phyloP scores from a whole-genome alignment of 768 basidiomycete genomes.

The Multifurca ochricompacta region DNA sequence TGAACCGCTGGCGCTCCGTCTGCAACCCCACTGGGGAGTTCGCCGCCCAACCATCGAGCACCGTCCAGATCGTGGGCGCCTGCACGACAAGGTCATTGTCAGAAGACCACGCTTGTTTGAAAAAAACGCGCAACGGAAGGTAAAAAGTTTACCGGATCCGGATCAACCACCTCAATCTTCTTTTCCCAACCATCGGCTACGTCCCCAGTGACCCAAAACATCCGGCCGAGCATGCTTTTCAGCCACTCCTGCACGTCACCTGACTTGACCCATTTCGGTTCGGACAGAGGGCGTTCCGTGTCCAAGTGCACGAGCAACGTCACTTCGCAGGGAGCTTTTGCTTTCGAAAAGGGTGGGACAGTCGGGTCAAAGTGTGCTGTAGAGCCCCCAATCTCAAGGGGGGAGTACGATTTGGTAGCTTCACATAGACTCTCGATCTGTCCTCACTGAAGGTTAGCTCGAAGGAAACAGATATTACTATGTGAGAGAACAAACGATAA shows the following conservation, averaged over 20 bases:
- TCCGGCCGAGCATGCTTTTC: constrained; percentile 77
- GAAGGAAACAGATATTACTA: not conserved
- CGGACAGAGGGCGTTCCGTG: constrained; percentile 79
- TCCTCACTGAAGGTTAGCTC: constrained; percentile 5
- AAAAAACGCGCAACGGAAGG: not conserved
- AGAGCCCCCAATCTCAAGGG: constrained; percentile 43
- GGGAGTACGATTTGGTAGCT: constrained; percentile 58
- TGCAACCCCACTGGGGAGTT: constrained; percentile 71
- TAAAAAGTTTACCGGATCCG: constrained; percentile 73
- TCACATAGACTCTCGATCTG: constrained; percentile 75
- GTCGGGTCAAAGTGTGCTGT: constrained; percentile 46
- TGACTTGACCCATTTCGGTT: constrained; percentile 94
- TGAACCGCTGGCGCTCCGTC: constrained; percentile 78
- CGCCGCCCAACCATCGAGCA: constrained; percentile 84
- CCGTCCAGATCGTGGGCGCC: constrained; percentile 88
- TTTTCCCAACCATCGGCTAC: constrained; percentile 91
- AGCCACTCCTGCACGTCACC: constrained; percentile 95
- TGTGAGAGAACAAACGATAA: constrained; percentile 49
- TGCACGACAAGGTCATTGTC: constrained; percentile 28
- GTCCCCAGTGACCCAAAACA: constrained; percentile 80
- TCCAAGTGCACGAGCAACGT: constrained; percentile 78
- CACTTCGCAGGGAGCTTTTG: constrained; percentile 43
- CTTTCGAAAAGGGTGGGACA: constrained; percentile 65
- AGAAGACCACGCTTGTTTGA: constrained; percentile 2
- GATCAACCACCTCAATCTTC: constrained; percentile 87